A percentile compares a stretch with the other conserved stretches of the same genome.
phyloP scores from a whole-genome alignment of 495 filamentous ascomycete species.

The Hyaloscypha hepaticicola region DNA sequence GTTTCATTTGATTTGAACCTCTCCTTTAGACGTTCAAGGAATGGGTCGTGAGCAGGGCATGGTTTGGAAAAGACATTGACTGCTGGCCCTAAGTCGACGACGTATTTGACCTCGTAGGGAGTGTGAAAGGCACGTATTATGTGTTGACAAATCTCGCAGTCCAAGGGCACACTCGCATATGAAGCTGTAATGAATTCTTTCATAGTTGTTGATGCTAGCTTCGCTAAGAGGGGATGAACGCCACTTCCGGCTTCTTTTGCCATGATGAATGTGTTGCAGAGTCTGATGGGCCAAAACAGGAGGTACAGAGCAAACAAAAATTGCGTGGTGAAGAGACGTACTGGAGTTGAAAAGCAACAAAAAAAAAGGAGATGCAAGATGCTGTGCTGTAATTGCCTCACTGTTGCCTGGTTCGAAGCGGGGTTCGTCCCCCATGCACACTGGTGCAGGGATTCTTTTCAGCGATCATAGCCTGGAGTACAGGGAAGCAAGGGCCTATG shows the following conservation, averaged over 20 bases:
- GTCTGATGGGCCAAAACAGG: too few species aligned
- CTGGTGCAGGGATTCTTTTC: too few species aligned
- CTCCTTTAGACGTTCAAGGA: neutral
- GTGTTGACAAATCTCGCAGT: neutral
- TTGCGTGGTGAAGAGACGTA: too few species aligned
- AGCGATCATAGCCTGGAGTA: too few species aligned
- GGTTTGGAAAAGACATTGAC: constrained; percentile 3
- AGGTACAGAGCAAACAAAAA: too few species aligned
- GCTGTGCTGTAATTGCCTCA: too few species aligned
- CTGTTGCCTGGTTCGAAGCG: too few species aligned
- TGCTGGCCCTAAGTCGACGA: neutral
- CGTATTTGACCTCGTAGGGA: neutral
- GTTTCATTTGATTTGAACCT: constrained; percentile 2
- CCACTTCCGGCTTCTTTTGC: neutral
- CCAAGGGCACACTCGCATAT: neutral
- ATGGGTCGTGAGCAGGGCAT: constrained; percentile 5
- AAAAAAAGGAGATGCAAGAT: too few species aligned
- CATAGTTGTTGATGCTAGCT: neutral
- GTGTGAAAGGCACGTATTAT: neutral
- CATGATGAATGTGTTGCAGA: neutral
- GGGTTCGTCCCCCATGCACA: too few species aligned
- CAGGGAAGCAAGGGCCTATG: too few species aligned
- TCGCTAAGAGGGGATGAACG: neutral
- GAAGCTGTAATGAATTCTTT: neutral
- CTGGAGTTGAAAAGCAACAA: too few species aligned